Base-by-base conservation (phyloP, 441 rosid species). In the Syzygium syzygioides region DNA sequence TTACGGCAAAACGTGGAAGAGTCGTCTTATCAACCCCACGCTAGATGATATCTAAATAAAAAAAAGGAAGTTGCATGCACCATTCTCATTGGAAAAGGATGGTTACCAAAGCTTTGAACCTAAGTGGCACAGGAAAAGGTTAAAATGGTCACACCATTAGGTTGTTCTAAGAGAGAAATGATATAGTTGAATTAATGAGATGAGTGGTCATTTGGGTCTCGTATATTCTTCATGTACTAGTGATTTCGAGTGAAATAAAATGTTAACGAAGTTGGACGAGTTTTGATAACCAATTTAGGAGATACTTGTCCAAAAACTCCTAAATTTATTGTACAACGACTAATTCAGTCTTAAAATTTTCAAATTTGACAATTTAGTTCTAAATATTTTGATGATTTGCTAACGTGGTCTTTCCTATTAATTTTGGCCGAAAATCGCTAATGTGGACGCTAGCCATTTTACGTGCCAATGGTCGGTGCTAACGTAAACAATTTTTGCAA, bases 21-120 rank as follows among this genome's bases (percentile, higher is more conserved):
- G n/a, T 45, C 48, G 89, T 62, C 90, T 26, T 79, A 53, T 86
- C 86, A n/a, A 64, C n/a, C 80, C 28, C 80, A 71, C 26, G 50
- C 23, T 37, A 37, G 52, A 32, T 64, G 48, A 64, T 14, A 60
- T 28, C 34, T 14, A 3, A 30, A 30, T n/a, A 28, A 57, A 25
- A 14, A 64, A 15, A 64, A 4, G 76, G 41, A 17, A 15, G 32
- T 30, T 17, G 41, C 76, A 30, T 2, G 23, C 37, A 14, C 9
- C 41, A 34, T 10, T 30, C 9, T 15, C 76, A 18, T 64, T 14
- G 76, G 32, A 34, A 15, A 64, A 64, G 4, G 3, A 30, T 64
- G 37, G 71, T 15, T 7, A 64, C 9, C 34, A 30, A 64, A 64
- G 71, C 71, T 64, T 64, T 64, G 20, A 64, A 64, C 71, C 6